These are phyloP conservation scores for Brassica balearica DNA, from an alignment of 441 rosid genomes.

Conservation along the genomic window DNA sequence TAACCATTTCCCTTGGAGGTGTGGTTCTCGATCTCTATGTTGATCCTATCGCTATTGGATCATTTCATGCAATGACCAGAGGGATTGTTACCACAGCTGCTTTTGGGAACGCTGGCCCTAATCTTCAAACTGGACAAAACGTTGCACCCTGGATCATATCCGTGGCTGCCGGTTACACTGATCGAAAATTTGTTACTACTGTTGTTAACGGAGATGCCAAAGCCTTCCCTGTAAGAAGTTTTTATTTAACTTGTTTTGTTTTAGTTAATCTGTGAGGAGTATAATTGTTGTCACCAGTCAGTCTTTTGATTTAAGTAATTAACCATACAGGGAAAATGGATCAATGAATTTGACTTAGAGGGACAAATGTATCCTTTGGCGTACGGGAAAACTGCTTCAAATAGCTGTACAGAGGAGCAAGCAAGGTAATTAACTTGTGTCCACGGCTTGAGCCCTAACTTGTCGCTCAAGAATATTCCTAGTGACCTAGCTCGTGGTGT, in stretches of 20 bases:
- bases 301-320: neutral
- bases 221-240: conserved; percentile 43
- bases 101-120: conserved; percentile 54
- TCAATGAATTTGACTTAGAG: conserved; percentile 47
- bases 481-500: neutral
- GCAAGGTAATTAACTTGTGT: conserved; percentile 45
- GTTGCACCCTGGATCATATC: conserved; percentile 61
- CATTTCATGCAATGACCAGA: conserved; percentile 55
- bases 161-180: conserved; percentile 60
- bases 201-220: conserved; percentile 53
- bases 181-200: conserved; percentile 48
- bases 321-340: conserved; percentile 50
- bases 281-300: neutral
- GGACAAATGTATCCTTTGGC: conserved; percentile 47
- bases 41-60: conserved; percentile 53
- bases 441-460: neutral
- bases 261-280: neutral
- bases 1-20: conserved; percentile 53
- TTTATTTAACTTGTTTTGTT: neutral
- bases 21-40: conserved; percentile 19
- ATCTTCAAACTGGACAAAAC: neutral
- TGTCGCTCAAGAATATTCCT: neutral
- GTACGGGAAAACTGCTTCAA: conserved; percentile 41
- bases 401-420: conserved; percentile 10
- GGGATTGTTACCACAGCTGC: conserved; percentile 49